phyloP scores from a whole-genome alignment of 1,284 basidiomycete genomes.

The Cutaneotrichosporon sp. region DNA sequence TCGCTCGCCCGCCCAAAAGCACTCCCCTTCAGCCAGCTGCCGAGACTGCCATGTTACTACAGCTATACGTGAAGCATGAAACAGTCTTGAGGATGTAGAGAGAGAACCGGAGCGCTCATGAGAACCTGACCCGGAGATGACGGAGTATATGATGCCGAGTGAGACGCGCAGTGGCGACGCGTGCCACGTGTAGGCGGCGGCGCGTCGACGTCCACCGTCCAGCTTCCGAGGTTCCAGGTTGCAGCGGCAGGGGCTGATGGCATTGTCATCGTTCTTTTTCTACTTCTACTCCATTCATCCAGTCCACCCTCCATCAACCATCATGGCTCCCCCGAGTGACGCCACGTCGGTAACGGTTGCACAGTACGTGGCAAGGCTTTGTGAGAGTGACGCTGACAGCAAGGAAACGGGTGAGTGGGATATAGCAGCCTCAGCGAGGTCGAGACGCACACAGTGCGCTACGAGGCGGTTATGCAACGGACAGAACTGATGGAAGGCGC shows the following conservation, averaged over 20 bases:
- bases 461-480: no score
- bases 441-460: neutral
- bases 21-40: no score
- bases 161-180: neutral
- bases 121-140: no score
- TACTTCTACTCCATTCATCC: neutral
- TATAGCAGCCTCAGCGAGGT: neutral
- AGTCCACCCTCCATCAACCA: neutral
- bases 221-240: no score
- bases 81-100: no score
- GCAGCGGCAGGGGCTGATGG: no score
- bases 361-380: slow-evolving; percentile 7
- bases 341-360: slow-evolving; percentile 18
- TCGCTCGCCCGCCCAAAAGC: no score
- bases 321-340: slow-evolving; percentile 9
- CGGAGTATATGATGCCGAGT: no score
- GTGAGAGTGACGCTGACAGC: neutral
- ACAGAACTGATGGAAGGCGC: slow-evolving; percentile 50
- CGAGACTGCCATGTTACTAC: no score
- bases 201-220: no score
- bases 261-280: neutral
- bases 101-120: no score
- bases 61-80: no score
- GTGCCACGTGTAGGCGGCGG: slow-evolving; percentile 3
- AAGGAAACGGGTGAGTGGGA: slow-evolving; percentile 19